Conservation (phyloP, 2,329 filamentous ascomycete species). For the Lecanicillium sp. region DNA sequence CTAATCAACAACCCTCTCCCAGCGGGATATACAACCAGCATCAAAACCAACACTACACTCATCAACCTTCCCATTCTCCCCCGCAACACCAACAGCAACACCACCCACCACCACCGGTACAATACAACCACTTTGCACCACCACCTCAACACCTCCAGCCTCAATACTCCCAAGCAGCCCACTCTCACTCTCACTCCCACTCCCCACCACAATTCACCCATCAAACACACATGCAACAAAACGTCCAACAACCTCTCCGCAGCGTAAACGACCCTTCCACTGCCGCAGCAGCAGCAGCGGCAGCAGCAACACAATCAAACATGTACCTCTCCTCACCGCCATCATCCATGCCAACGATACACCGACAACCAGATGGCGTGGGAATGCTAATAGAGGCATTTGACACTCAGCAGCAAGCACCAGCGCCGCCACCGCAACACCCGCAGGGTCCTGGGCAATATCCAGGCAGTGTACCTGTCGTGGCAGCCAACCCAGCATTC, state of each 20-base stretch:
- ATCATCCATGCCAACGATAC: slow-evolving; percentile 12
- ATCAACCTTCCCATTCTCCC: neutral
- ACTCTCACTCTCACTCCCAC: slow-evolving; percentile 11
- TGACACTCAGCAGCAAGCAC: slow-evolving; percentile 19
- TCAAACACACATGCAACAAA: slow-evolving; percentile 7
- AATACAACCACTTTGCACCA: neutral
- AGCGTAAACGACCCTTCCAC: slow-evolving; percentile 4
- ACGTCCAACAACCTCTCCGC: slow-evolving; percentile 7
- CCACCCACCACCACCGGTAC: slow-evolving; percentile 12
- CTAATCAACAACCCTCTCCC: neutral
- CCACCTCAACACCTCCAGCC: slow-evolving; percentile 11
- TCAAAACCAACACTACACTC: neutral
- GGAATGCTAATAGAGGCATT: slow-evolving; percentile 34
- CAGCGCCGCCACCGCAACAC: slow-evolving; percentile 4
- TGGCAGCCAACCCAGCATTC: slow-evolving; percentile 2
- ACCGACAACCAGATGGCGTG: slow-evolving; percentile 23
- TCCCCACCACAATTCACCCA: slow-evolving; percentile 11
- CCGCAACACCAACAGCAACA: neutral
- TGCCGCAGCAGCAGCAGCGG: slow-evolving; percentile 5
- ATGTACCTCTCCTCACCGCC: slow-evolving; percentile 1
- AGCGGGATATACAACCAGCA: slow-evolving; percentile 9
- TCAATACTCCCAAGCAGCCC: neutral
- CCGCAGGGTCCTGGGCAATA: neutral
- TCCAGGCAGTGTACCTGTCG: neutral
- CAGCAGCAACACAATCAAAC: neutral